Conservation (phyloP, 164 flowering plant species). For the Tinospora cordifolia region DNA sequence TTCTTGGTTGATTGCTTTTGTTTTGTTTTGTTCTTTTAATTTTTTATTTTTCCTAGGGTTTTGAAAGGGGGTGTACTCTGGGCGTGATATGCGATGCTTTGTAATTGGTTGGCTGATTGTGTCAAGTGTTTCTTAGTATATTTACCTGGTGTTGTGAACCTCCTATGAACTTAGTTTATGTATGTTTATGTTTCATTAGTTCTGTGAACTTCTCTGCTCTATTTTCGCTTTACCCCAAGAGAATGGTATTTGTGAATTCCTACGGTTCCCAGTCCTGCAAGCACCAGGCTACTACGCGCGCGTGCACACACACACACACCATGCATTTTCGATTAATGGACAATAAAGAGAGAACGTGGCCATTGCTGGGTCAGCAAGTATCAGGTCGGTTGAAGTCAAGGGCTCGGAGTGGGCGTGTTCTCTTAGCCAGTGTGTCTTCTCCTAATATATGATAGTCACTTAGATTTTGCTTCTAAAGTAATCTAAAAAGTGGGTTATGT, state of each 20-base stretch:
- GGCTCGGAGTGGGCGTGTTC: no score
- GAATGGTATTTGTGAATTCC: neutral
- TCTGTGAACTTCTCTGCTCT: neutral
- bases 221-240: neutral
- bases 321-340: no score
- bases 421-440: no score
- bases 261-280: neutral
- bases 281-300: no score
- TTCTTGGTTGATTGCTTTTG: no score
- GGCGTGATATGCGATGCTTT: neutral
- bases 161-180: conserved; percentile 2
- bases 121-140: neutral
- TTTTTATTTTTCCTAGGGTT: neutral
- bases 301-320: no score
- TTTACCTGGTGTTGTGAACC: conserved; percentile 5
- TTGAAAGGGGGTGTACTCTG: neutral
- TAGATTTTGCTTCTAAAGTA: no score
- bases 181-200: neutral
- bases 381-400: no score
- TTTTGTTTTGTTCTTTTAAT: neutral
- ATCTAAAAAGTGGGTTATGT: no score
- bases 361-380: no score
- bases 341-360: no score
- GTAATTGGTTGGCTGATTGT: neutral
- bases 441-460: no score